Conservation (phyloP, 192 early-diverging fungal genomes). For the Mortierella claussenii region DNA sequence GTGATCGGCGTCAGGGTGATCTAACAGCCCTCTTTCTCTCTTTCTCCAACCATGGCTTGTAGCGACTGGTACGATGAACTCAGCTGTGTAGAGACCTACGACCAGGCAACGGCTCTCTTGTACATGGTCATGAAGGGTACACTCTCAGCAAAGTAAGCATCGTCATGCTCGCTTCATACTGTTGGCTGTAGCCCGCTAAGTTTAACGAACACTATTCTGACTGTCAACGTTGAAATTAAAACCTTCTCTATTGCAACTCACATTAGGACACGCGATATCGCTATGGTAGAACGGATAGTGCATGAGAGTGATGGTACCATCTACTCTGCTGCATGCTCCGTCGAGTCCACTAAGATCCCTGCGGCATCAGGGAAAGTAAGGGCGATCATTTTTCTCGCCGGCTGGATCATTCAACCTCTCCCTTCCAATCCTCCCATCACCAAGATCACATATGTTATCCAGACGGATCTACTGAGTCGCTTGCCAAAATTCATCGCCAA, state of each 20-base stretch:
- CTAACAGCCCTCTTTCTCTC: too few species aligned
- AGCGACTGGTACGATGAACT: slow-evolving; percentile 54
- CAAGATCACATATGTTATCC: slow-evolving; percentile 64
- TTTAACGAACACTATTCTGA: too few species aligned
- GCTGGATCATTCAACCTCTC: slow-evolving; percentile 67
- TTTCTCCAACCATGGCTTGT: not conserved
- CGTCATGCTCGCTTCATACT: not conserved
- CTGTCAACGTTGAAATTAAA: too few species aligned
- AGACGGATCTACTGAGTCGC: slow-evolving; percentile 61
- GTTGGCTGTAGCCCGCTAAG: too few species aligned
- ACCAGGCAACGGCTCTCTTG: slow-evolving; percentile 37
- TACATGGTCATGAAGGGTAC: slow-evolving; percentile 54
- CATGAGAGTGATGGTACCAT: slow-evolving; percentile 56
- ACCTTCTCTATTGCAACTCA: too few species aligned
- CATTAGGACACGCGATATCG: slow-evolving; percentile 36
- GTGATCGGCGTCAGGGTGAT: too few species aligned
- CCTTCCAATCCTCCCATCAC: slow-evolving; percentile 58
- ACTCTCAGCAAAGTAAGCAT: slow-evolving; percentile 44
- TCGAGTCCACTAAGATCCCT: slow-evolving; percentile 60
- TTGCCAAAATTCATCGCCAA: slow-evolving; percentile 64
- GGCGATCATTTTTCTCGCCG: slow-evolving; percentile 56
- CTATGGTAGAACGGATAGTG: slow-evolving; percentile 57
- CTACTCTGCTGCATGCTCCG: slow-evolving; percentile 58
- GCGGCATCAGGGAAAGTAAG: slow-evolving; percentile 53
- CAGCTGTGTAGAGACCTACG: slow-evolving; percentile 42